Evolutionary conservation across 306 rosid genomes (phyloP), one percentile per base, ranked within the genome.

Genomic region (Lathyrus tuberosus): DNA sequence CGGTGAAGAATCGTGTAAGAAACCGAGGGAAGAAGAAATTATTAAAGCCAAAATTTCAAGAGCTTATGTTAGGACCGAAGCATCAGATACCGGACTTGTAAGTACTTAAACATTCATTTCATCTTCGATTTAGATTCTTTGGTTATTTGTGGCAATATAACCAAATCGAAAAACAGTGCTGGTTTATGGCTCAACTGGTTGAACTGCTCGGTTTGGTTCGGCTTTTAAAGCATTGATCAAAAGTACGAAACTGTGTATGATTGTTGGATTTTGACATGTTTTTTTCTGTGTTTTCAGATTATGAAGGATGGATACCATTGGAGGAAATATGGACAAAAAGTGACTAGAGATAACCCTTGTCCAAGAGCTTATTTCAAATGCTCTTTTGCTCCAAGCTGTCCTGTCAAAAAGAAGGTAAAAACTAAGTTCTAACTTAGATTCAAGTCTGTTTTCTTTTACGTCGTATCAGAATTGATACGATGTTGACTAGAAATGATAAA

Each of bases 291-390:
- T 16, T 62, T 81, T 70, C 43, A 95, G 99, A 82, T 89, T 79
- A 97, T 95, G 65, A 95, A 87, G 76, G 99, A 95, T 74, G 99
- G 99, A 76, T 95, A 87, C 67, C 99, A 95, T 53, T 95, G 99
- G 97, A 84, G 99, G 79, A 95, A 95, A 78, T 95, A 95, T 75
- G 99, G 99, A 20, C 99, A 95, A 64, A 95, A 95, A 76, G 99
- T 95, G 67, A 95, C 99, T 5, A 91, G 99, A 78, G 99, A 95
- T 71, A 95, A 95, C 66, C 99, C 99, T 70, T 91, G 82, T 42
- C 99, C 99, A 24, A 84, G 99, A 82, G 99, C 99, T 52, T 95
- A 95, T 84, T 95, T 95, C 91, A 95, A 89, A 79, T 95, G 99
- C 83, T 95, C 99, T 46, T 95, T 95, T 75, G 99, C 99, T 76